Conservation (phyloP, 1,284 basidiomycete genomes). For the Paramarasmius palmivorus region DNA sequence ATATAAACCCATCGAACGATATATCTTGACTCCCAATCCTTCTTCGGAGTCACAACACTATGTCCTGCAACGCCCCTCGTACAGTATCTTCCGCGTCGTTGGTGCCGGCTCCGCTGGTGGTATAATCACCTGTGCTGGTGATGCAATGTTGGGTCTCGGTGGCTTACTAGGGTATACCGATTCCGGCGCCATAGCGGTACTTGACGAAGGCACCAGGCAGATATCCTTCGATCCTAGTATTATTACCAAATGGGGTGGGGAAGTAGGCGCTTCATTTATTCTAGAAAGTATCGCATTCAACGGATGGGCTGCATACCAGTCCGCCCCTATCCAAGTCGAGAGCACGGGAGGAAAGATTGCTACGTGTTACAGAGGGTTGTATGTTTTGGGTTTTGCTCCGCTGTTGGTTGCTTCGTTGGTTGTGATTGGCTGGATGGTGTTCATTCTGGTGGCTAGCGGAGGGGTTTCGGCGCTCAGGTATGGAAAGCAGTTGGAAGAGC, state of each 20-base stretch:
- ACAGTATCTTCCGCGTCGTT: background rate
- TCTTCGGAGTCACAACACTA: background rate
- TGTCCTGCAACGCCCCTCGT: background rate
- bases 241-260: constrained; percentile 3
- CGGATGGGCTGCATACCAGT: constrained; percentile 5
- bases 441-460: no score
- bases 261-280: constrained; percentile 9
- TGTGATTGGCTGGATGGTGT: no score
- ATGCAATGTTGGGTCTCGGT: no score
- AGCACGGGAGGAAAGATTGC: constrained; percentile 7
- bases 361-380: no score
- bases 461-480: constrained; percentile 1
- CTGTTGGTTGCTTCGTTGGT: no score
- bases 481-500: background rate
- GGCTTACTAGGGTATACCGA: no score
- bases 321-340: background rate
- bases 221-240: no score
- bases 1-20: background rate
- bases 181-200: no score
- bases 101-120: background rate
- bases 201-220: no score
- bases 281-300: constrained; percentile 7
- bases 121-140: background rate
- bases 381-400: no score
- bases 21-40: background rate